phyloP scores from a whole-genome alignment of 1,139 yeast species.

The Suhomyces yuchorum region DNA sequence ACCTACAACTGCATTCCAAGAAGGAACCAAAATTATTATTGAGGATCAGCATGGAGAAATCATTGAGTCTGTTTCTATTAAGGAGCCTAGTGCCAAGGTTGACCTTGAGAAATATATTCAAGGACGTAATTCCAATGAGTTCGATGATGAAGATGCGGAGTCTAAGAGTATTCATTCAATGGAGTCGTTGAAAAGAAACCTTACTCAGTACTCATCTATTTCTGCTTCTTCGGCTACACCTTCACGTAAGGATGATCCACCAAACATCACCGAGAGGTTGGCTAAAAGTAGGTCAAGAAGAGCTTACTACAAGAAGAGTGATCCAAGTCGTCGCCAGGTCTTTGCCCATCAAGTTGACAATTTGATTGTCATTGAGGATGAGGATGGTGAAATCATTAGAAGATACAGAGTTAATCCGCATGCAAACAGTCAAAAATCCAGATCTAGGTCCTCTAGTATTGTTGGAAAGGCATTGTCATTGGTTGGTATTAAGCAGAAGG shows the following conservation, averaged over 20 bases:
- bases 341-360: conserved; percentile 60
- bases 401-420: conserved; percentile 74
- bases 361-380: conserved; percentile 80
- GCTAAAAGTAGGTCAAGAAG: conserved; percentile 21
- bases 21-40: conserved; percentile 67
- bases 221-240: conserved; percentile 13
- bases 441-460: conserved; percentile 37
- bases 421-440: conserved; percentile 16
- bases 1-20: conserved; percentile 63
- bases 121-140: conserved; percentile 12
- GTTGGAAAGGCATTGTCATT: conserved; percentile 50
- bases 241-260: background rate
- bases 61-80: conserved; percentile 43
- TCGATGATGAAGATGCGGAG: conserved; percentile 3
- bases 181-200: conserved; percentile 40
- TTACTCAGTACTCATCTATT: conserved; percentile 34
- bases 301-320: conserved; percentile 34
- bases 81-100: conserved; percentile 1
- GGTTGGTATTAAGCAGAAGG: conserved; percentile 49
- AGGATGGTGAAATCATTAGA: conserved; percentile 87
- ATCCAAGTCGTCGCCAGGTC: conserved; percentile 37
- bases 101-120: background rate
- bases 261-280: conserved; percentile 10
- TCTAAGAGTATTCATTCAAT: conserved; percentile 43
- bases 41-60: conserved; percentile 86